Conservation (phyloP, 106 monocot genomes). For the Dioscorea dumetorum region DNA sequence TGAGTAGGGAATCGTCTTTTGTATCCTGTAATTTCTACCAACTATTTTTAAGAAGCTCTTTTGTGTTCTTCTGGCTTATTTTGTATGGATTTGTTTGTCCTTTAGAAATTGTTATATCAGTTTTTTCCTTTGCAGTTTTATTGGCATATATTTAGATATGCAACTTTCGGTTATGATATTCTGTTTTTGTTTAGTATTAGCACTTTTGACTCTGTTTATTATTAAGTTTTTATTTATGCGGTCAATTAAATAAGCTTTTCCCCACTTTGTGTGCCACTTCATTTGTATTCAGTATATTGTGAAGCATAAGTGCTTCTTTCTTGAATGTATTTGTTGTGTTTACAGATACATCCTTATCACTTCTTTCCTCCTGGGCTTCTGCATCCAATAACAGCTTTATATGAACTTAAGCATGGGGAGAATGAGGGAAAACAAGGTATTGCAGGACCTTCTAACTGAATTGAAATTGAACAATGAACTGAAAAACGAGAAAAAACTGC, state of each 20-base stretch:
- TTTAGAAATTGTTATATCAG: too few species aligned
- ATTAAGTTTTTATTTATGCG: not conserved
- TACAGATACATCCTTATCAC: conserved; percentile 75
- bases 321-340: conserved; percentile 7
- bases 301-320: not conserved
- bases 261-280: too few species aligned
- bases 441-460: not conserved
- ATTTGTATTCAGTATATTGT: too few species aligned
- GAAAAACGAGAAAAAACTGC: not conserved
- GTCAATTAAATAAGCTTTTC: not conserved
- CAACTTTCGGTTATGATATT: not conserved
- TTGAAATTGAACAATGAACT: not conserved
- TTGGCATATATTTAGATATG: not conserved
- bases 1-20: too few species aligned
- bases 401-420: conserved; percentile 81
- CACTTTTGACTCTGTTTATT: not conserved
- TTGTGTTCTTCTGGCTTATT: too few species aligned
- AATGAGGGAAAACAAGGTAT: conserved; percentile 80
- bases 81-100: too few species aligned
- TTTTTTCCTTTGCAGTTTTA: not conserved
- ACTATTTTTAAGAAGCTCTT: too few species aligned
- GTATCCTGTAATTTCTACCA: too few species aligned
- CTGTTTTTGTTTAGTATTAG: not conserved
- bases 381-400: conserved; percentile 85
- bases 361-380: conserved; percentile 67